Evolutionary conservation across 2,329 filamentous ascomycete genomes (phyloP).

Genomic region (Capronia americana): DNA sequence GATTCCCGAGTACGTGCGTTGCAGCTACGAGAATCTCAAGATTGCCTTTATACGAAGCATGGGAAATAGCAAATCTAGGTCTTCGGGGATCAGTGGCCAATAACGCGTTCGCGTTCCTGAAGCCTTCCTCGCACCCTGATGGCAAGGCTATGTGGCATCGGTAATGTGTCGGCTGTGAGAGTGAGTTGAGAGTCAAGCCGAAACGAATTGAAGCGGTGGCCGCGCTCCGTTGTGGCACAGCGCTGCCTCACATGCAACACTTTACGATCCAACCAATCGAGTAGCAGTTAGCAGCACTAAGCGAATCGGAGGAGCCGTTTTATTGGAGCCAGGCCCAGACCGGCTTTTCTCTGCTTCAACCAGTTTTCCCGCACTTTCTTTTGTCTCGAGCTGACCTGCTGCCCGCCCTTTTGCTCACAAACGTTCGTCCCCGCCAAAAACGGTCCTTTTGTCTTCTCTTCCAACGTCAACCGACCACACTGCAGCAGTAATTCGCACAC

Average conservation of each 20-base stretch:
- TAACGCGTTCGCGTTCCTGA: background rate
- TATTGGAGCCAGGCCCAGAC: background rate
- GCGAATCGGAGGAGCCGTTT: background rate
- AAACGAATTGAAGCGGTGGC: background rate
- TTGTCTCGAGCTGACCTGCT: background rate
- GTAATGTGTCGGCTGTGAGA: background rate
- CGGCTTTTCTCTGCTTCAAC: background rate
- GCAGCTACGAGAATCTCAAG: background rate
- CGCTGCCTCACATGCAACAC: background rate
- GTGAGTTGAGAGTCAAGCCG: background rate
- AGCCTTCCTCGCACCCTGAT: background rate
- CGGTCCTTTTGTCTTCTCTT: constrained; percentile 25
- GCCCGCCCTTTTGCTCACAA: background rate
- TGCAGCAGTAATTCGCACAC: background rate
- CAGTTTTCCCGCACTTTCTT: background rate
- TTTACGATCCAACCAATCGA: constrained; percentile 20
- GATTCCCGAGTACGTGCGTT: constrained; percentile 1
- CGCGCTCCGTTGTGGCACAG: constrained; percentile 9
- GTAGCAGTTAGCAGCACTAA: background rate
- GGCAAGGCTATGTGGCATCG: background rate
- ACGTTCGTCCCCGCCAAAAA: constrained; percentile 11
- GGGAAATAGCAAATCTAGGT: background rate
- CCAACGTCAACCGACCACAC: constrained; percentile 17
- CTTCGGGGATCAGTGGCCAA: background rate
- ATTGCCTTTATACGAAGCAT: background rate